Base-by-base conservation (phyloP, 1,139 yeast genomes). In the Scheffersomyces quercinus region DNA sequence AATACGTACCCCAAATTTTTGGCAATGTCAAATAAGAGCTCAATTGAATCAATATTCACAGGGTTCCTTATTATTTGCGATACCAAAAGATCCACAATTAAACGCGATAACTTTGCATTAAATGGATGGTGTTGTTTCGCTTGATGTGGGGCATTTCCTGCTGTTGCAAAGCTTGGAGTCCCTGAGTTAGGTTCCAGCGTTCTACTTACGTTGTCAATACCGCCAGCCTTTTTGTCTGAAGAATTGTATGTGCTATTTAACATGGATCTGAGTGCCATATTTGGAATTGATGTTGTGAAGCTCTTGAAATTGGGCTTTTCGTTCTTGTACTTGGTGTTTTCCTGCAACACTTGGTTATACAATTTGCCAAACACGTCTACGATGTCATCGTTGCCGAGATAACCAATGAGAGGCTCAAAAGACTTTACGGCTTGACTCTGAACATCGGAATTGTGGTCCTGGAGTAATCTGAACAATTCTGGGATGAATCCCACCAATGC, bases 381-480 rank as follows among this genome's bases (percentile, higher is more conserved):
- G 4, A 62, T 54, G 7, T 61, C 59, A 1, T 57, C 59, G 35
- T 59, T 55, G 34, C 62, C 52, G 26, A 73, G 54, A 41, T 55
- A 65, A 36, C 59, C 60, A n/a, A 70, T 57, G 39, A 72, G 54
- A 11, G 73, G 69, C 24, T 70, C 74, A 52, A 83, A 74, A 68
- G 83, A 60, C 71, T 82, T 66, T 35, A 87, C 80, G 0, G 95
- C 88, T 59, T 85, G 89, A 53, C 81, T 83, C 57, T 88, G 89
- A 2, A 89, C 95, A 54, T 88, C 95, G 6, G 89, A 73, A 49
- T 83, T 82, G 38, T 75, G 72, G 57, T 89, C 96, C 14, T 75
- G 70, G 20, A 88, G 65, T 34, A 83, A 70, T 11, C 71, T 68
- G 37, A 84, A 67, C 24, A 86, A 64, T 4, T 77, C 73, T 5